Evolutionary conservation across 2,329 filamentous ascomycete species (phyloP).

Genomic region (Fusarium sp.): DNA sequence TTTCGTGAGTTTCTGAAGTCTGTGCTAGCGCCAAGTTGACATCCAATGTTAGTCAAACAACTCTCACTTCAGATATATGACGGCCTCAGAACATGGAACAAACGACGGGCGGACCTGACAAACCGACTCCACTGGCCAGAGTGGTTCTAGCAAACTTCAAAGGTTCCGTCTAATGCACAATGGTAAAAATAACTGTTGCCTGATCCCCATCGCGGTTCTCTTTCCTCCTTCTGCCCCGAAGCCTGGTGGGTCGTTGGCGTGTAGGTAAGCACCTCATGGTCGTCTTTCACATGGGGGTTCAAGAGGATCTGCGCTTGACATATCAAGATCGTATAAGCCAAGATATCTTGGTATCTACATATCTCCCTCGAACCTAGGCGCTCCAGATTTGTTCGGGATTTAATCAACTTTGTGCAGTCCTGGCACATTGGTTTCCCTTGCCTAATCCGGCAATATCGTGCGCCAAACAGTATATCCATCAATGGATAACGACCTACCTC

Average conservation of each 20-base stretch:
- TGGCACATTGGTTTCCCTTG: not conserved
- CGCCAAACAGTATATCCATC: not conserved
- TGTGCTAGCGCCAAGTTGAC: not conserved
- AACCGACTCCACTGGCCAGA: not conserved
- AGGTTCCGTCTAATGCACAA: conserved; percentile 4
- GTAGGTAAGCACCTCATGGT: conserved; percentile 14
- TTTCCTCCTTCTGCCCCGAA: conserved; percentile 13
- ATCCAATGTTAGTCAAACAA: not conserved
- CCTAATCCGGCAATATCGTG: not conserved
- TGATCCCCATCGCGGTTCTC: not conserved
- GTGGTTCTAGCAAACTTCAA: conserved; percentile 5
- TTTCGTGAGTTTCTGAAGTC: not conserved
- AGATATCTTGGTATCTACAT: not conserved
- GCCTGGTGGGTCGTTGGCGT: conserved; percentile 17
- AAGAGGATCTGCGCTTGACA: conserved; percentile 18
- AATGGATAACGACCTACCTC: not conserved
- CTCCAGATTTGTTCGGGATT: not conserved
- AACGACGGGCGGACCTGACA: not conserved
- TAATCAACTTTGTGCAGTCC: not conserved
- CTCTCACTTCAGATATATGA: conserved; percentile 7
- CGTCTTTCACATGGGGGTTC: conserved; percentile 21
- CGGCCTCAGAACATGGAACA: not conserved
- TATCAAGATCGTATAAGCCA: conserved; percentile 10
- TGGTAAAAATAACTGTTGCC: conserved; percentile 1
- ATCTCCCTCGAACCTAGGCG: not conserved